Conservation (phyloP, 495 filamentous ascomycete genomes). For the Podospora australis region DNA sequence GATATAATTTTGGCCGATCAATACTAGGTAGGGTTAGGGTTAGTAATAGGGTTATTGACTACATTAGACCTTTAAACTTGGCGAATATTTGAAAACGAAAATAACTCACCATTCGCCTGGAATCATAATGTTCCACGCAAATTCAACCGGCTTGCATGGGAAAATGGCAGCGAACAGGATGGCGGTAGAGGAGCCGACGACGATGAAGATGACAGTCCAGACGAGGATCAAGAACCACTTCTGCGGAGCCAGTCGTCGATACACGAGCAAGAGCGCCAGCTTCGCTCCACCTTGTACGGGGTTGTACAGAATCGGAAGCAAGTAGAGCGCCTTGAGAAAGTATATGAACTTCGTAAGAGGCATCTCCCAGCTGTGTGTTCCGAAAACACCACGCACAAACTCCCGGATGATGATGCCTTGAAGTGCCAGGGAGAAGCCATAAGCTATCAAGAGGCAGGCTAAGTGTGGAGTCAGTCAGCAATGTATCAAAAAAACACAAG, state of each 20-base stretch:
- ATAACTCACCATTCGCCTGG: slow-evolving; percentile 25
- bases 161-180: slow-evolving; percentile 30
- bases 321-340: slow-evolving; percentile 4
- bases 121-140: slow-evolving; percentile 26
- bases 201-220: slow-evolving; percentile 7
- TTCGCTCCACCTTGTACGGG: slow-evolving; percentile 7
- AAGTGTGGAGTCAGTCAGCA: background rate
- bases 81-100: too few relatives aligned
- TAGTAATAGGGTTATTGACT: too few relatives aligned
- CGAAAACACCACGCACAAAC: slow-evolving; percentile 3
- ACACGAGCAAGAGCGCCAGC: slow-evolving; percentile 10
- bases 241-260: slow-evolving; percentile 9
- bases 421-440: background rate
- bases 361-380: slow-evolving; percentile 5
- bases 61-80: too few relatives aligned
- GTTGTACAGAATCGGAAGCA: slow-evolving; percentile 11
- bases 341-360: slow-evolving; percentile 4
- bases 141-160: slow-evolving; percentile 28
- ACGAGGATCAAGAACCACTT: slow-evolving; percentile 4
- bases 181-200: slow-evolving; percentile 7
- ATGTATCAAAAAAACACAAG: background rate
- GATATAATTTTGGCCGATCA: slow-evolving; percentile 23
- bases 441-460: background rate
- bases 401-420: background rate
- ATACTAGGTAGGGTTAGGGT: too few relatives aligned